Percentiles rank a stretch among this genome's conserved stretches.
Conservation (phyloP, 2,329 filamentous ascomycete species). For the Penicillium fuscoglaucum region DNA sequence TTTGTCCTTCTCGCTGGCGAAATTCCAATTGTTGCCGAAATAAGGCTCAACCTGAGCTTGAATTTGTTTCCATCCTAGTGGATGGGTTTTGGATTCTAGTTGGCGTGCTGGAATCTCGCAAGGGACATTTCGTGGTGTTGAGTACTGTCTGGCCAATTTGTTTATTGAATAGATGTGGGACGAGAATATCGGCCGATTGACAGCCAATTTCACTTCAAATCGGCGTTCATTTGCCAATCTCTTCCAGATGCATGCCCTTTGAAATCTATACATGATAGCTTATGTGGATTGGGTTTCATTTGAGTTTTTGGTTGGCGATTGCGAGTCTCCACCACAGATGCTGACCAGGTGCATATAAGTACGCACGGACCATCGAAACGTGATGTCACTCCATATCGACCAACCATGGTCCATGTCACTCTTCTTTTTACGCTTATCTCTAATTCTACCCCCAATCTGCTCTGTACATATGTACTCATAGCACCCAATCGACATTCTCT, state of each 20-base stretch:
- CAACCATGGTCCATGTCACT: slow-evolving; percentile 1
- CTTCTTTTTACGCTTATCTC: slow-evolving; percentile 8
- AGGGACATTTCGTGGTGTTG: slow-evolving; percentile 3
- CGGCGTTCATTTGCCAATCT: background rate
- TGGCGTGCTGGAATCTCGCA: slow-evolving; percentile 6
- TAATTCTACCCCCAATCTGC: background rate
- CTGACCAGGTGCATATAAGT: background rate
- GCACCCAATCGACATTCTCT: background rate
- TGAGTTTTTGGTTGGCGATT: background rate
- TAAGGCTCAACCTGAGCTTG: slow-evolving; percentile 21
- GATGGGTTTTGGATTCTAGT: slow-evolving; percentile 17
- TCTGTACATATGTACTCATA: background rate
- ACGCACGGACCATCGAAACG: slow-evolving; percentile 6
- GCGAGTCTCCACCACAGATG: background rate
- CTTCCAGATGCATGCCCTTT: background rate
- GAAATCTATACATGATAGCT: background rate
- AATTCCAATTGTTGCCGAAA: slow-evolving; percentile 17
- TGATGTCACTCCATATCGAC: slow-evolving; percentile 3
- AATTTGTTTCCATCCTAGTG: slow-evolving; percentile 17
- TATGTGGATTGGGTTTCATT: background rate
- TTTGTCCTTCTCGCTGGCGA: slow-evolving; percentile 17
- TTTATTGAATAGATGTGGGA: background rate
- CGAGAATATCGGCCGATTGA: background rate
- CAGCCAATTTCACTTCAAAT: background rate
- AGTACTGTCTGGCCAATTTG: slow-evolving; percentile 1